Percentiles rank a stretch among this genome's conserved stretches.
Evolutionary conservation across 2,329 filamentous ascomycete genomes (phyloP).

Genomic region (Diaporthe sp.): DNA sequence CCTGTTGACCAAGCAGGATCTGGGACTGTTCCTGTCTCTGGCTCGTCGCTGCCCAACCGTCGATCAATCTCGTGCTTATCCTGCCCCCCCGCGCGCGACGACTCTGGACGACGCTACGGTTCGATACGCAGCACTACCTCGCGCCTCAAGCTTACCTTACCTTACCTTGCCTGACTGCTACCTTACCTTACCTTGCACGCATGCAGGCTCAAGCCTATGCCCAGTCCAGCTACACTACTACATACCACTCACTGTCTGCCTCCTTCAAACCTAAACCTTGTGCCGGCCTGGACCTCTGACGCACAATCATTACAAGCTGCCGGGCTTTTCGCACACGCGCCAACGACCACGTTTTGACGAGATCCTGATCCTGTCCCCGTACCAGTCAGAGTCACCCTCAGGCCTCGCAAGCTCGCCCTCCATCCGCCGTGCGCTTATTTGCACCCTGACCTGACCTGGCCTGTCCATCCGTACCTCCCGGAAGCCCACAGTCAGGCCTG

Average conservation of each 20-base stretch:
- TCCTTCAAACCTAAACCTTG: constrained; percentile 32
- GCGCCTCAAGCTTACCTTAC: constrained; percentile 35
- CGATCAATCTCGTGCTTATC: constrained; percentile 49
- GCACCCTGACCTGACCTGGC: constrained; percentile 30
- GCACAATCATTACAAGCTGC: constrained; percentile 28
- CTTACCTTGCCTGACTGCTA: constrained; percentile 32
- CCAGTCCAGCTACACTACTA: constrained; percentile 32
- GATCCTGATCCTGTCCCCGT: constrained; percentile 23
- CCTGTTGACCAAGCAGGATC: constrained; percentile 29
- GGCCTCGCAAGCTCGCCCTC: constrained; percentile 31
- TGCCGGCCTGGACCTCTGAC: constrained; percentile 30
- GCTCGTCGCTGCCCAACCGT: constrained; percentile 55
- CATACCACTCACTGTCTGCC: constrained; percentile 31
- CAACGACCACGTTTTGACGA: constrained; percentile 23
- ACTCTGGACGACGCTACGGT: constrained; percentile 31
- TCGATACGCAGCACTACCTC: constrained; percentile 31
- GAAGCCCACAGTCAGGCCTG: constrained; percentile 18
- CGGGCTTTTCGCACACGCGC: constrained; percentile 30
- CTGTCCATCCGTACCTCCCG: constrained; percentile 19
- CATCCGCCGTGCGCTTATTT: constrained; percentile 26
- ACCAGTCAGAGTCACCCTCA: neutral
- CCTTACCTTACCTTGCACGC: constrained; percentile 33
- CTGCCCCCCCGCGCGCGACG: constrained; percentile 33
- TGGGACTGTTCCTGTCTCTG: constrained; percentile 27
- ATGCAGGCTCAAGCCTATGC: constrained; percentile 35